Conservation (phyloP, 345 rosid species). For the Citrus unshiu region DNA sequence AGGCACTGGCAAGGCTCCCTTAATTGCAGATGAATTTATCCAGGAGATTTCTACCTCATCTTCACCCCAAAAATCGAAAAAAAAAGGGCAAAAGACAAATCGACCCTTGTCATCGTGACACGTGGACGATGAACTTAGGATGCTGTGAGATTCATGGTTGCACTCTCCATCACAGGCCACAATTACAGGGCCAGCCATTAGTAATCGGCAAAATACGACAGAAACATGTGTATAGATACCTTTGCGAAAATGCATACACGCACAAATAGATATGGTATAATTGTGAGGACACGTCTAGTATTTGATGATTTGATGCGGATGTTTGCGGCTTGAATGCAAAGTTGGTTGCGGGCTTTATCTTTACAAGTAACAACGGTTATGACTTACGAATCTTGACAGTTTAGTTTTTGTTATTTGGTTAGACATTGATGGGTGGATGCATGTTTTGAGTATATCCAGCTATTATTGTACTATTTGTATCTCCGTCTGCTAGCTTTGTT, state of each 20-base stretch:
- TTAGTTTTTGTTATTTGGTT: neutral
- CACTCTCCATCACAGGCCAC: neutral
- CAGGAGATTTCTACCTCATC: too few species aligned
- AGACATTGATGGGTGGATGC: neutral
- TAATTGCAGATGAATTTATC: too few species aligned
- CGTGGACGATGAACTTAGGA: neutral
- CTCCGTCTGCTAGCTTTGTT: neutral
- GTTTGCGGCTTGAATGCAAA: constrained; percentile 12
- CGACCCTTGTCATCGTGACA: neutral
- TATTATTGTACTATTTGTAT: neutral
- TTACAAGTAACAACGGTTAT: neutral
- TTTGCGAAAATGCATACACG: too few species aligned
- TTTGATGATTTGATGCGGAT: neutral
- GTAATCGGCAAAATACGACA: neutral
- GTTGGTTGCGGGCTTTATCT: neutral
- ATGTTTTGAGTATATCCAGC: neutral
- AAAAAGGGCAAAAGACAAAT: neutral
- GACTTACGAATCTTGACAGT: constrained; percentile 5
- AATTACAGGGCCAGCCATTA: neutral
- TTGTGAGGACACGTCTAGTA: too few species aligned
- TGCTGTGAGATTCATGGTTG: neutral
- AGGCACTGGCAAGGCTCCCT: too few species aligned
- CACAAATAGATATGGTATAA: too few species aligned
- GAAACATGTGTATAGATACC: neutral
- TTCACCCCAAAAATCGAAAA: too few species aligned